Conservation (phyloP, 805 yeast species). For the Candida saitoana region DNA sequence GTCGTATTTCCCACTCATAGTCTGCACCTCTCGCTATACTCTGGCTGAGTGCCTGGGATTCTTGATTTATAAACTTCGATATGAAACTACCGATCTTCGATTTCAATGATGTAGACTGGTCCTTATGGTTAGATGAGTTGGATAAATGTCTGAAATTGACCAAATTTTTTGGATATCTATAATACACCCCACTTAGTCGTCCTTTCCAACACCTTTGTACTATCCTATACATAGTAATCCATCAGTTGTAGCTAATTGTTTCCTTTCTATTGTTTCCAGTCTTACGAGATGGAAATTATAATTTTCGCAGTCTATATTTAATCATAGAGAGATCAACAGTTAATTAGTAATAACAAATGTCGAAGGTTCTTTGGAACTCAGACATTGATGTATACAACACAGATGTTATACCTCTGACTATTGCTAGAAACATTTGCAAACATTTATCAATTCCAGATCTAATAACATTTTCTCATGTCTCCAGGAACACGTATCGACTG, state of each 20-base stretch:
- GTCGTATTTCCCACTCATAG: not conserved
- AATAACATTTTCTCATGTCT: conserved; percentile 33
- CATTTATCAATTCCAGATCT: conserved; percentile 37
- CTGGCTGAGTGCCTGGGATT: conserved; percentile 1
- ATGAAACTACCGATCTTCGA: conserved; percentile 4
- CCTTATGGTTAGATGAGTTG: not conserved
- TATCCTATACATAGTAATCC: not conserved
- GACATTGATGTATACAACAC: conserved; percentile 43
- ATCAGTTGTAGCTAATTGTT: too few relatives aligned
- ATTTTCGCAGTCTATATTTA: too few relatives aligned
- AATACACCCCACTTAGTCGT: not conserved
- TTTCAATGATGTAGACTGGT: not conserved
- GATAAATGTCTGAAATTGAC: not conserved
- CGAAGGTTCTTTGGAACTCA: conserved; percentile 44
- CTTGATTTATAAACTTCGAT: conserved; percentile 1
- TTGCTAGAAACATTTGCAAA: conserved; percentile 31
- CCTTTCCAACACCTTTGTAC: not conserved
- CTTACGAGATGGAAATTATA: too few relatives aligned
- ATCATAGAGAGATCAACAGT: too few relatives aligned
- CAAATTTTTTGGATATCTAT: not conserved
- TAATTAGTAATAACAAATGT: too few relatives aligned
- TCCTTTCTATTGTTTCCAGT: too few relatives aligned
- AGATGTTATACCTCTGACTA: conserved; percentile 34
- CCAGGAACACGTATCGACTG: conserved; percentile 34
- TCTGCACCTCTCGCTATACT: not conserved